A percentile compares a stretch with the other conserved stretches of the same genome.
Evolutionary conservation across 2,329 filamentous ascomycete species (phyloP).

Genomic region (Paecilomyces variotii): DNA sequence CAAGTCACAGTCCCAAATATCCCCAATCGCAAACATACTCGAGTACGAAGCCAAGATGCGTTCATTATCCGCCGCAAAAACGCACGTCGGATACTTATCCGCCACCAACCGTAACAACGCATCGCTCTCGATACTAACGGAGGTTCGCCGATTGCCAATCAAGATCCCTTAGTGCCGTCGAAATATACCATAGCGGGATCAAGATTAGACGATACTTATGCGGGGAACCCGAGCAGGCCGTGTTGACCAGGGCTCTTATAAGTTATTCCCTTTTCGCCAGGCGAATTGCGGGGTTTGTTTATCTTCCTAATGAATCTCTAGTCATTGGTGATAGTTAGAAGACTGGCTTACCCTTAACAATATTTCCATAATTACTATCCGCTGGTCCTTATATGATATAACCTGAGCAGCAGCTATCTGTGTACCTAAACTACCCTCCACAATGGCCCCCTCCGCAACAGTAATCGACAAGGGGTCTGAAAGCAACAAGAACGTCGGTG

Average conservation of each 20-base stretch:
- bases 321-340: too few relatives aligned
- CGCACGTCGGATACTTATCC: background rate
- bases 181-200: background rate
- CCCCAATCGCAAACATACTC: background rate
- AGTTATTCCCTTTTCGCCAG: background rate
- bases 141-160: background rate
- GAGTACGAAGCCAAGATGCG: background rate
- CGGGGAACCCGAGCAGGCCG: background rate
- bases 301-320: background rate
- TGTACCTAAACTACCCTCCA: background rate
- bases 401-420: background rate
- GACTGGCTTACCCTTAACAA: too few relatives aligned
- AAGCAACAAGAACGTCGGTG: constrained; percentile 36
- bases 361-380: too few relatives aligned
- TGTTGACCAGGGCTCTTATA: background rate
- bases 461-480: constrained; percentile 26
- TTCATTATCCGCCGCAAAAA: background rate
- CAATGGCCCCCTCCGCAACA: constrained; percentile 32
- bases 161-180: background rate
- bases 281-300: background rate
- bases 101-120: background rate
- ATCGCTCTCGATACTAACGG: background rate
- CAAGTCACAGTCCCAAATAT: background rate
- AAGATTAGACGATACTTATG: background rate
- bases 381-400: too few relatives aligned